These are phyloP conservation scores for Pneumocystis sp. DNA, from an alignment of 1,139 yeast species.

Conservation along the genomic window DNA sequence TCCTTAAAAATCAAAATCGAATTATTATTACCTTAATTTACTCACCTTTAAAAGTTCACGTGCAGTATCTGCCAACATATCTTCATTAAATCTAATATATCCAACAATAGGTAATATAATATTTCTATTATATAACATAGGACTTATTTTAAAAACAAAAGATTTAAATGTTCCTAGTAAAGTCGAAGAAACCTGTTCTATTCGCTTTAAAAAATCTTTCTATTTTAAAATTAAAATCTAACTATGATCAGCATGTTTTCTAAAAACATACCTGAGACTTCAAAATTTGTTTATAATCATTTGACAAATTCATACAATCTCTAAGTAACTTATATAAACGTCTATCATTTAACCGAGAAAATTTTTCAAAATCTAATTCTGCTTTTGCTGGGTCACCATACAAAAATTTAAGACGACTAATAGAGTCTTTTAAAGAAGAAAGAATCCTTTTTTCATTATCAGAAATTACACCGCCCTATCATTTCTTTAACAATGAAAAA, in stretches of 20 bases:
- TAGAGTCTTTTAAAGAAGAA: slow-evolving; percentile 47
- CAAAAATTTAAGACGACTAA: slow-evolving; percentile 27
- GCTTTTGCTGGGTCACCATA: slow-evolving; percentile 31
- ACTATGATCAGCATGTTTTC: slow-evolving; percentile 6
- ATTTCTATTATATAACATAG: slow-evolving; percentile 49
- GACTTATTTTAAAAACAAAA: slow-evolving; percentile 46
- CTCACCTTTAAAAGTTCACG: slow-evolving; percentile 21
- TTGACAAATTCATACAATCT: slow-evolving; percentile 40
- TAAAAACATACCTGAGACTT: slow-evolving; percentile 47
- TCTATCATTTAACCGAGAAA: slow-evolving; percentile 41
- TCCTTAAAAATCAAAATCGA: slow-evolving; percentile 33
- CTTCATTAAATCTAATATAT: background rate
- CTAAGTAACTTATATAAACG: slow-evolving; percentile 43
- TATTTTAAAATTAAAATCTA: slow-evolving; percentile 2
- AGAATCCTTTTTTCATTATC: slow-evolving; percentile 41
- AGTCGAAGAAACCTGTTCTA: slow-evolving; percentile 7
- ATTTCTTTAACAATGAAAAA: background rate
- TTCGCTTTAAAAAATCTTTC: slow-evolving; percentile 37
- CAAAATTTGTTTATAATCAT: slow-evolving; percentile 45
- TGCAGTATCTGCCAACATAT: slow-evolving; percentile 2
- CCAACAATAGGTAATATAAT: slow-evolving; percentile 43
- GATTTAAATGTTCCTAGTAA: slow-evolving; percentile 31
- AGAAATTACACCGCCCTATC: slow-evolving; percentile 19
- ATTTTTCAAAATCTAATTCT: slow-evolving; percentile 35
- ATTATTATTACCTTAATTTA: slow-evolving; percentile 25